Conservation (phyloP, 1,284 basidiomycete species). For the Ceratobasidium sp. region DNA sequence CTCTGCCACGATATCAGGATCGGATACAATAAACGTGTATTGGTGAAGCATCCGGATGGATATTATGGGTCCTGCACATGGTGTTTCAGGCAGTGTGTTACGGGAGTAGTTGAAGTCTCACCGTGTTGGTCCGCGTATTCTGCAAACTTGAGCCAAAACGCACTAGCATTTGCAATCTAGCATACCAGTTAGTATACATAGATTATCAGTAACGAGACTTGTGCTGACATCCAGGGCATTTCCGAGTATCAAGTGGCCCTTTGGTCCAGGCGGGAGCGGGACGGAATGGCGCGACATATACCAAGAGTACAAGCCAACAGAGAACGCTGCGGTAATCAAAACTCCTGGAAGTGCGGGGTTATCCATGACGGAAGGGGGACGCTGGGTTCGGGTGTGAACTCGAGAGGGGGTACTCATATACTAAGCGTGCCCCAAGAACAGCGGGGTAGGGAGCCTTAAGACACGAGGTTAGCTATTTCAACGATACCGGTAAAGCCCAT, state of each 20-base stretch:
- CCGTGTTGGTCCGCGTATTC: slow-evolving; percentile 13
- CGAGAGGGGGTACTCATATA: no score
- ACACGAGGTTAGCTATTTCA: no score
- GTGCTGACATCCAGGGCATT: background rate
- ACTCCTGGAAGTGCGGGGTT: no score
- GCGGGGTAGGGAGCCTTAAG: no score
- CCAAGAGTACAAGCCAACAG: background rate
- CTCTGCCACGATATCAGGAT: background rate
- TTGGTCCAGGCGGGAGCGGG: slow-evolving; percentile 8
- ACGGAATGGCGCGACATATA: slow-evolving; percentile 1
- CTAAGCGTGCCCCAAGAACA: no score
- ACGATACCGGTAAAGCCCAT: no score
- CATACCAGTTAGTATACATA: background rate
- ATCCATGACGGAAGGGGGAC: no score
- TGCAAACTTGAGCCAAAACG: slow-evolving; percentile 9
- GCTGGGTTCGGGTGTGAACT: no score
- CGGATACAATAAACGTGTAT: background rate
- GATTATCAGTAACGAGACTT: no score
- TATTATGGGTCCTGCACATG: background rate
- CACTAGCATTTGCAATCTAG: background rate
- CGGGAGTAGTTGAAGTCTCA: background rate
- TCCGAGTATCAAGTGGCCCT: slow-evolving; percentile 10
- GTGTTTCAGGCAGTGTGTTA: background rate
- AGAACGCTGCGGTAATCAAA: background rate
- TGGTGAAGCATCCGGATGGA: background rate